phyloP scores from a whole-genome alignment of 306 rosid genomes.

The Castanea mollissima region DNA sequence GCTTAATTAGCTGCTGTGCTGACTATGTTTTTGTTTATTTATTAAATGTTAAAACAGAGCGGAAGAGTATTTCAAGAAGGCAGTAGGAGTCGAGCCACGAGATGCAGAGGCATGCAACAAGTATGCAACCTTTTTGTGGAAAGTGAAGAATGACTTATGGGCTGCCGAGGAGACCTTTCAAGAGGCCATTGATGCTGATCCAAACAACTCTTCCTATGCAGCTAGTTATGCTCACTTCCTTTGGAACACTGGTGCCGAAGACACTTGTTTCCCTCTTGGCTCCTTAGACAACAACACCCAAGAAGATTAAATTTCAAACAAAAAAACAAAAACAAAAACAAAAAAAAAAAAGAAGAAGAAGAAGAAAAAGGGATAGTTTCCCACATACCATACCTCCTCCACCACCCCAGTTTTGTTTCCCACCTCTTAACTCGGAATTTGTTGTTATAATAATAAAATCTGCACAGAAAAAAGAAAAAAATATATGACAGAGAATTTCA shows the following conservation, averaged over 20 bases:
- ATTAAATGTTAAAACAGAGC: constrained; percentile 49
- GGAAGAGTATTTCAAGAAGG: constrained; percentile 82
- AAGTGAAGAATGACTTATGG: constrained; percentile 71
- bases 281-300: constrained; percentile 42
- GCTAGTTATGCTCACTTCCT: constrained; percentile 91
- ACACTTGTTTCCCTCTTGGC: constrained; percentile 74
- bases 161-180: constrained; percentile 84
- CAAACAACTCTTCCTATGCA: constrained; percentile 66
- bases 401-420: neutral
- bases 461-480: neutral
- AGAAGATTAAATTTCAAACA: constrained; percentile 14
- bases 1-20: no score
- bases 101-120: constrained; percentile 84
- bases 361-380: neutral
- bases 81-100: constrained; percentile 49
- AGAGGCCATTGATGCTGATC: constrained; percentile 81
- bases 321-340: neutral
- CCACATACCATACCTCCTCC: neutral
- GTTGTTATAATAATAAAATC: neutral
- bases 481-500: neutral
- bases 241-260: constrained; percentile 92
- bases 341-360: neutral
- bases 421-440: neutral
- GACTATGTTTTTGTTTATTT: neutral
- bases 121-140: constrained; percentile 86